Conservation (phyloP, 106 monocot genomes). For the Ottelia alismoides region DNA sequence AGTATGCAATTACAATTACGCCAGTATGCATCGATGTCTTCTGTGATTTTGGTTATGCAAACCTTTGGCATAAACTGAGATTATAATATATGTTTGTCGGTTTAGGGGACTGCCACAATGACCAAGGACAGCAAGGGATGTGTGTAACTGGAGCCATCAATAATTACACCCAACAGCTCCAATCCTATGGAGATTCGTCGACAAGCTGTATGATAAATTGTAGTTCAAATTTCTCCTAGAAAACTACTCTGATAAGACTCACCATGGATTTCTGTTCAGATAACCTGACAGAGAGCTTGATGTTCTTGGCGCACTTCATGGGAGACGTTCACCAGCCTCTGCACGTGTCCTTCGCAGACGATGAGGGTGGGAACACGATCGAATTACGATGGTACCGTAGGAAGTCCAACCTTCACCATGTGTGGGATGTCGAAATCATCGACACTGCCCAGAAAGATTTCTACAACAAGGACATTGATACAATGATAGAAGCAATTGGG, state of each 20-base stretch:
- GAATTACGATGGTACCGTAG: slow-evolving; percentile 50
- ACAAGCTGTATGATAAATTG: too few species aligned
- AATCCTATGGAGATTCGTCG: slow-evolving; percentile 28
- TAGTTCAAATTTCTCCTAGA: too few species aligned
- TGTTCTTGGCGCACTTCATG: slow-evolving; percentile 85
- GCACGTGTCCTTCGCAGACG: slow-evolving; percentile 39
- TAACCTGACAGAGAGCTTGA: slow-evolving; percentile 68
- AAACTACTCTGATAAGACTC: too few species aligned
- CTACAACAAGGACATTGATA: slow-evolving; percentile 25
- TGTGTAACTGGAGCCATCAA: slow-evolving; percentile 90
- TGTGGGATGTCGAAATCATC: slow-evolving; percentile 55
- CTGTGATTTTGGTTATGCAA: too few species aligned
- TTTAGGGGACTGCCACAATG: slow-evolving; percentile 82
- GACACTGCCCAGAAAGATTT: slow-evolving; percentile 53
- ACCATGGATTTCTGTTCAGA: slow-evolving; percentile 30
- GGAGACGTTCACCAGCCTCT: slow-evolving; percentile 85
- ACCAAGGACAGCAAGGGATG: slow-evolving; percentile 26
- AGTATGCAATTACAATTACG: slow-evolving; percentile 50
- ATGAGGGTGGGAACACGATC: slow-evolving; percentile 81
- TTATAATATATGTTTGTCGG: too few species aligned
- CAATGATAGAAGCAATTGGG: slow-evolving; percentile 40
- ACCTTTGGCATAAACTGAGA: too few species aligned
- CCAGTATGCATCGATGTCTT: too few species aligned
- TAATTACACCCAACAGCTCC: slow-evolving; percentile 66
- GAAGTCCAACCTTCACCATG: slow-evolving; percentile 78